These are phyloP conservation scores for Talaromyces liani DNA, from an alignment of 495 filamentous ascomycete genomes.

Conservation along the genomic window DNA sequence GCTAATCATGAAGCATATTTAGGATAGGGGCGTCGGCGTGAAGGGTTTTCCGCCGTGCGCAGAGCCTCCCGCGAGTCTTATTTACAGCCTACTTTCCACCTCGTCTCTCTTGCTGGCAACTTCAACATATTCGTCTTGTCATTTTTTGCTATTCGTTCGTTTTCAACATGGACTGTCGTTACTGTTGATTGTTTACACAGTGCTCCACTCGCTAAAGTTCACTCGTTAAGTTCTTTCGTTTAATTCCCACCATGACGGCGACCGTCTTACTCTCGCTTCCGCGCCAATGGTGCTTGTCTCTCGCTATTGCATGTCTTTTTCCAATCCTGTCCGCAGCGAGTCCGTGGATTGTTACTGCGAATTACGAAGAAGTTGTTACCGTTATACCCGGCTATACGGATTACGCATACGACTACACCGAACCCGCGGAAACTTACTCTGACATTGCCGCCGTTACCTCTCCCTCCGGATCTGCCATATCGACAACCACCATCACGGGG, in stretches of 20 bases:
- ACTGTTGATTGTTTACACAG: not conserved
- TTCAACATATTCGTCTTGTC: not conserved
- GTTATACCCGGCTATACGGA: conserved; percentile 11
- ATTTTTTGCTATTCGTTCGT: not conserved
- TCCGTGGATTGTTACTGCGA: conserved; percentile 28
- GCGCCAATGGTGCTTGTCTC: not conserved
- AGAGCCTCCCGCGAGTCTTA: not conserved
- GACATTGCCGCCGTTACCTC: conserved; percentile 20
- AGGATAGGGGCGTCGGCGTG: not conserved
- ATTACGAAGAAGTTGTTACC: conserved; percentile 15
- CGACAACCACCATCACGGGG: conserved; percentile 20
- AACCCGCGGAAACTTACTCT: conserved; percentile 10
- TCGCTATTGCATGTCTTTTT: conserved; percentile 4
- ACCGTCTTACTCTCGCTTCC: not conserved
- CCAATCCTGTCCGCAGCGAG: conserved; percentile 15
- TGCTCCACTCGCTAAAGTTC: not conserved
- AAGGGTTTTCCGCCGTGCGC: not conserved
- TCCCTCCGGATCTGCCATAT: conserved; percentile 21
- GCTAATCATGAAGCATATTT: not conserved
- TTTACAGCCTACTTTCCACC: not conserved
- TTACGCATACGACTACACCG: conserved; percentile 7
- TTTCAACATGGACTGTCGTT: not conserved
- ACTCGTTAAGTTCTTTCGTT: not conserved
- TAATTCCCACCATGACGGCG: not conserved
- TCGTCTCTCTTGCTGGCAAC: not conserved